Conservation (phyloP, 257 asterid species). For the Solanum medicagineum region DNA sequence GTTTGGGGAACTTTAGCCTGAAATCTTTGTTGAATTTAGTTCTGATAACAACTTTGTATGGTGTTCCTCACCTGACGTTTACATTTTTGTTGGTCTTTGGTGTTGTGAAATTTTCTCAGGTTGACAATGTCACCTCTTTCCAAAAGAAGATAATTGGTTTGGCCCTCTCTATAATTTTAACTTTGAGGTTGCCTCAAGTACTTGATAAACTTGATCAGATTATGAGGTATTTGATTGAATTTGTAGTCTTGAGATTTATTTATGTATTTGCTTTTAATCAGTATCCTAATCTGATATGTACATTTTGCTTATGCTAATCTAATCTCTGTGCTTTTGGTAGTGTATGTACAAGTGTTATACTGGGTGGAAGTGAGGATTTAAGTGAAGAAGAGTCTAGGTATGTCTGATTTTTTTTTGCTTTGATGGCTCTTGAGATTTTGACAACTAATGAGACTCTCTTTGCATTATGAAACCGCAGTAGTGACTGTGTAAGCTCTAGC, state of each 20-base stretch:
- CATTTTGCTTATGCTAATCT: not conserved
- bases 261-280: not conserved
- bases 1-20: not conserved
- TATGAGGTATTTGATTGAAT: slow-evolving; percentile 44
- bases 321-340: slow-evolving; percentile 23
- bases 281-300: not conserved
- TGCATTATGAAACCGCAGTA: slow-evolving; percentile 23
- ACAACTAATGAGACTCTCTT: slow-evolving; percentile 1
- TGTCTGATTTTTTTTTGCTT: slow-evolving; percentile 3
- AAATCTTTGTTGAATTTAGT: not conserved
- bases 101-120: slow-evolving; percentile 29
- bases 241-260: not conserved
- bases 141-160: slow-evolving; percentile 71
- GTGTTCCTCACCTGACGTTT: not conserved
- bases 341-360: slow-evolving; percentile 72
- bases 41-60: not conserved
- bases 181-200: slow-evolving; percentile 81
- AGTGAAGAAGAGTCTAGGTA: slow-evolving; percentile 95
- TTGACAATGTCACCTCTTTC: slow-evolving; percentile 54
- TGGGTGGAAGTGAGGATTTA: slow-evolving; percentile 75
- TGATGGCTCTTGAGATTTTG: not conserved
- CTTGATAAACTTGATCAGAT: slow-evolving; percentile 92
- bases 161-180: slow-evolving; percentile 74
- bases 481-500: slow-evolving; percentile 58
- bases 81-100: not conserved